Conservation (phyloP, 495 filamentous ascomycete species). For the Penicillium mononematosum region DNA sequence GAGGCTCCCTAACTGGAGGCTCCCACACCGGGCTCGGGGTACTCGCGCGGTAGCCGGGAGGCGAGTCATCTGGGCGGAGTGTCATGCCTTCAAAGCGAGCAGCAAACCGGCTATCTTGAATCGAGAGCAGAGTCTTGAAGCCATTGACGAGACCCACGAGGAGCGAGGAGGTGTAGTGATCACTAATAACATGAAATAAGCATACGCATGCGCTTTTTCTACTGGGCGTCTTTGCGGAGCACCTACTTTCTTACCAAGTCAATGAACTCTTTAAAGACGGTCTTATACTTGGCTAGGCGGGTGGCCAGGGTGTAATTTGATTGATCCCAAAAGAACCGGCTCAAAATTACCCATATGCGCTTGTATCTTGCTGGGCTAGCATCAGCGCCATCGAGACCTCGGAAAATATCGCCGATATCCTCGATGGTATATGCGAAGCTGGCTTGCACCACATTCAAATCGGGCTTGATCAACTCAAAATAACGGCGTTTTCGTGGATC, state of each 20-base stretch:
- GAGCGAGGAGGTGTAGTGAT: slow-evolving; percentile 28
- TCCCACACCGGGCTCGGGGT: slow-evolving; percentile 8
- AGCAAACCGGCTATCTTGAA: slow-evolving; percentile 40
- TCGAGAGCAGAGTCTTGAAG: slow-evolving; percentile 36
- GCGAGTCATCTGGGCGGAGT: slow-evolving; percentile 31
- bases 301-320: slow-evolving; percentile 47
- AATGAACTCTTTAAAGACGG: slow-evolving; percentile 49
- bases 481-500: slow-evolving; percentile 34
- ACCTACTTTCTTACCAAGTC: slow-evolving; percentile 49
- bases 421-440: slow-evolving; percentile 55
- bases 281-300: slow-evolving; percentile 55
- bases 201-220: slow-evolving; percentile 2
- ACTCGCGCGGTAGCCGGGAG: slow-evolving; percentile 27
- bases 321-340: slow-evolving; percentile 49
- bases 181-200: slow-evolving; percentile 25
- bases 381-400: slow-evolving; percentile 39
- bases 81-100: slow-evolving; percentile 38
- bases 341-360: slow-evolving; percentile 54
- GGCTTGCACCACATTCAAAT: slow-evolving; percentile 44
- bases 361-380: slow-evolving; percentile 42
- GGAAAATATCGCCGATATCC: slow-evolving; percentile 53
- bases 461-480: slow-evolving; percentile 36
- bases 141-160: slow-evolving; percentile 35
- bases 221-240: neutral
- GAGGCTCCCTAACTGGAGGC: neutral